Evolutionary conservation across 1,284 basidiomycete genomes (phyloP), one percentile per base, ranked within the genome.

Genomic region (Rhizoctonia solani): DNA sequence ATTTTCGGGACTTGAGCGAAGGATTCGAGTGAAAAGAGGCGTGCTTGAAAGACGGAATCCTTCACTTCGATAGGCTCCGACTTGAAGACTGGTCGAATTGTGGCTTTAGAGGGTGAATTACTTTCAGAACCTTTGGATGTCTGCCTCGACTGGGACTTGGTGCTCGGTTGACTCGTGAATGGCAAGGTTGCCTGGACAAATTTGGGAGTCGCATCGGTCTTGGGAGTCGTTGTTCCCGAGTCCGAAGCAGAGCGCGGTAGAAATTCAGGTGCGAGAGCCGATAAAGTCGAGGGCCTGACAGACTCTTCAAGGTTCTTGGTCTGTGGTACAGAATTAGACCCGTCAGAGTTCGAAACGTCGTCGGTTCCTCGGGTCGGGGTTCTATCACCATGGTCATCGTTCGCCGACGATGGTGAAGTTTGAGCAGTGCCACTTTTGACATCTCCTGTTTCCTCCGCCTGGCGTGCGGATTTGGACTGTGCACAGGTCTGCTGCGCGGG

Each of bases 51-150:
- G 3, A 80, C 81, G 0, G 88, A 90, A 11, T 83, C 85, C 27
- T 88, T 81, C 75, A 90, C 89, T 49, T 85, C 79, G 59, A 92
- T 83, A 73, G 89, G 87, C 69, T 87, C 83, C 1, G 89, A 91
- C 19, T 81, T 85, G 11, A 82, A 81, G n/a, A 87, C 70, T 9
- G 83, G 75, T 2, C 27, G 39, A 25, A 56, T 2, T 4, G 58
- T 61, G 29, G 46, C 6, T 25, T 61, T 44, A 9, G 46, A 27
- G 19, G 29, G 30, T 16, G 55, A 9, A 16, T 4, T n/a, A 42
- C 32, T 11, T 11, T 34, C 16, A 13, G 55, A 14, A 5, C 9
- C 9, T 11, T 58, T 46, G 14, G 55, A 16, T 21, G 23, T 49
- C 50, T 37, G 46, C 16, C 44, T 44, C 41, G 41, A 27, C 25